Evolutionary conservation across 768 basidiomycete species (phyloP), one percentile per base, ranked within the genome.

Genomic region (Dentipellis fragilis): DNA sequence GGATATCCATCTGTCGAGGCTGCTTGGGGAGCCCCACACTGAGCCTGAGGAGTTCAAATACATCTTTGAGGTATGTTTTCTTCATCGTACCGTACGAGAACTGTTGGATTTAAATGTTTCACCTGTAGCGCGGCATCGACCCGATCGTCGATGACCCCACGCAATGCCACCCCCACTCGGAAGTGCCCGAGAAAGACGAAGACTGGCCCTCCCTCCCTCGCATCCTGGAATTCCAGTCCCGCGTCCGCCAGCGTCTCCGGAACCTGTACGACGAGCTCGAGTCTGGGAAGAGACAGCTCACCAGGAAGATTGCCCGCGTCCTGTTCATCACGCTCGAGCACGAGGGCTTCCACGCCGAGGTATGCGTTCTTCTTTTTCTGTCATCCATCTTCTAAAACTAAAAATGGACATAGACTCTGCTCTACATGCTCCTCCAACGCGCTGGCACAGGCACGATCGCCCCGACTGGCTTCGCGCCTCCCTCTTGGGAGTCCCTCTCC

Each of bases 261-360:
- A 74, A 75, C 19, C 67, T 97, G 21, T 97, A 96, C 68, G 75
- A 76, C n/a, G 79, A 87, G 56, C 69, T 93, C 59, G 76, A 75
- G 38, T 75, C 80, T 52, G 78, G 72, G 61, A 70, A 72, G 56
- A 54, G 72, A 11, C 62, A 55, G 1, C 63, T 91, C 62, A 84
- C 81, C 2, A 79, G 87, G 51, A 84, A 79, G 65, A 68, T 86
- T 7, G 89, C 78, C 3, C 77, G 94, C 48, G 87, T 93, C 3
- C 72, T 98, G 14, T 92, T 86, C 72, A 93, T 97, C 86, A 87
- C 89, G 0, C 82, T 80, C 54, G 93, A 95, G 69, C 94, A 98
- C 62, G 93, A 97, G 66, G 89, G 80, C 4, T 73, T 90, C 68
- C 95, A 98, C 65, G 75, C 79, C 2, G 96, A 98, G 75, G 80